A percentile compares a stretch with the other conserved stretches of the same genome.
Evolutionary conservation across 2,329 filamentous ascomycete genomes (phyloP).

Genomic region (Colletotrichum nymphaeae): DNA sequence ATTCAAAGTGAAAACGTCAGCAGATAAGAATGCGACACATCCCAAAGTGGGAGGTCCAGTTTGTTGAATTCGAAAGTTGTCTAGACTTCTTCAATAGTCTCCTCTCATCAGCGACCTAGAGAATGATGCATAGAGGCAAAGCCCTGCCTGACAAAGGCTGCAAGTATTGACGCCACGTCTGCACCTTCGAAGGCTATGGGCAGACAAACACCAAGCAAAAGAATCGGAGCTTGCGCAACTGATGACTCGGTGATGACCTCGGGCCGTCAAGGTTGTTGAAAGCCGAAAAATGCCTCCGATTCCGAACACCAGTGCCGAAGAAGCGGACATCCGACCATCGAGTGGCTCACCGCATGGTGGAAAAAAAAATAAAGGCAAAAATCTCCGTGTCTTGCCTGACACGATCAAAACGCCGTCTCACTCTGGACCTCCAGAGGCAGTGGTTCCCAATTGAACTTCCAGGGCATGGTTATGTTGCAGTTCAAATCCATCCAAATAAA

Average conservation of each 20-base stretch:
- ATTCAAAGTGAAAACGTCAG: slow-evolving; percentile 9
- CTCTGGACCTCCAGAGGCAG: neutral
- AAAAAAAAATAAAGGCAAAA: neutral
- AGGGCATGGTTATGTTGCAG: neutral
- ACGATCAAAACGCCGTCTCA: slow-evolving; percentile 3
- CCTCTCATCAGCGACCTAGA: neutral
- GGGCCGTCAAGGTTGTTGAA: neutral
- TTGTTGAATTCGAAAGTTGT: slow-evolving; percentile 3
- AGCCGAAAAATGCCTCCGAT: neutral
- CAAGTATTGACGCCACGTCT: slow-evolving; percentile 2
- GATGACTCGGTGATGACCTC: neutral
- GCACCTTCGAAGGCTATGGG: neutral
- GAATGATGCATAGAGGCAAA: neutral
- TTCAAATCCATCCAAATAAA: slow-evolving; percentile 2
- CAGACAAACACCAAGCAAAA: neutral
- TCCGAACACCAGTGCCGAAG: neutral
- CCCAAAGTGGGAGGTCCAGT: neutral
- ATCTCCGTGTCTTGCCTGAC: neutral
- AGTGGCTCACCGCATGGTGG: neutral
- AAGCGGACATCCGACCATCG: neutral
- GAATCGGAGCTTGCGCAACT: neutral
- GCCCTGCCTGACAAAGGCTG: neutral
- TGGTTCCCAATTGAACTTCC: neutral
- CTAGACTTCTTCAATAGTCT: neutral
- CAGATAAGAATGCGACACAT: neutral